Base-by-base conservation (phyloP, 108 stramenopile genomes). In the Chaetoceros tenuissimus region DNA sequence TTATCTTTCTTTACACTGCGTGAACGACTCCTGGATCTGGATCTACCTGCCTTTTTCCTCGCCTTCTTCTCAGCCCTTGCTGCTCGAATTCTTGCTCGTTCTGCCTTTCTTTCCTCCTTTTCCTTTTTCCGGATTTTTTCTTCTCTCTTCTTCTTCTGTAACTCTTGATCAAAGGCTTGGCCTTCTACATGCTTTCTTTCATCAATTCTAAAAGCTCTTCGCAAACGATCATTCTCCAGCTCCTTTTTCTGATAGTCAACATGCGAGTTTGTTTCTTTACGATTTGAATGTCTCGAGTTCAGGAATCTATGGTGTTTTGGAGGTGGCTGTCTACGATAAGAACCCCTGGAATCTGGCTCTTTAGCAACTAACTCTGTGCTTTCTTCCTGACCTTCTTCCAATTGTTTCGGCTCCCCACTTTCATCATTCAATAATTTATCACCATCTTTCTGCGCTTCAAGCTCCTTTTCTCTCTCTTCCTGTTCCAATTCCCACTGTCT, bases 111-210 rank as follows among this genome's bases (percentile, higher is more conserved):
- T 30, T 51, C n/a, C 28, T 51, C 23, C 5, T 47, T 17, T 8
- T 67, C 59, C n/a, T 28, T 8, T 24, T 22, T 22, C 3, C 28
- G 28, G 16, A 17, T 31, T 1, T 26, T 30, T 48, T 79, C 73
- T 49, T 66, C 60, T 22, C 68, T 71, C 51, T 82, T 81, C 52
- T 79, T 45, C 23, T 80, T 68, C 46, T 86, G 85, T 10, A 83
- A 47, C 53, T 93, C 87, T 2, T 77, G 67, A 57, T 93, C 83
- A 71, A 93, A 93, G 27, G 91, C 91, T 50, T 56, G 64, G 7
- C 91, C 91, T 57, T 86, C 87, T 20, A 75, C 75, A 48, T 89
- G 81, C 20, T 54, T 64, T 19, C 66, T 65, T n/a, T 59, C 56
- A n/a, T 55, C 28, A 46, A 84, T 85, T 3, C 84, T 81, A 52